Conservation (phyloP, 495 filamentous ascomycete genomes). For the Xanthoparmelia taractica region DNA sequence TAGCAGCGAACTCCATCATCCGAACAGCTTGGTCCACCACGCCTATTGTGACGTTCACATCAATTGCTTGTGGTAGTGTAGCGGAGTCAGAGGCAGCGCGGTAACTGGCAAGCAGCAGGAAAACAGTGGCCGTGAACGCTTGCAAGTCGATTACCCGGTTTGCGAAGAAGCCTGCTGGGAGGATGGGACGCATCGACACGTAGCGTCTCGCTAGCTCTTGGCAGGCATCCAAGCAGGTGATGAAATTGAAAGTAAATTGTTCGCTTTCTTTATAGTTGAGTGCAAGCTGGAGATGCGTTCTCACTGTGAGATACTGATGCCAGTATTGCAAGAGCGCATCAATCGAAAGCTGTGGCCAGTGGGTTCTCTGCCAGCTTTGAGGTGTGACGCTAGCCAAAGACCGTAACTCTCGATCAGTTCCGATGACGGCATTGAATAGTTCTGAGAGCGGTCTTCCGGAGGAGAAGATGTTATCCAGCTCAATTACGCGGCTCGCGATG, state of each 20-base stretch:
- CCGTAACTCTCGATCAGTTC: slow-evolving; percentile 25
- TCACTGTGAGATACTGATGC: slow-evolving; percentile 28
- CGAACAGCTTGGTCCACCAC: slow-evolving; percentile 3
- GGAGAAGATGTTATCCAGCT: slow-evolving; percentile 27
- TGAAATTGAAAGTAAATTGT: slow-evolving; percentile 23
- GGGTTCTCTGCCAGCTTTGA: slow-evolving; percentile 24
- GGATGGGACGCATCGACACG: slow-evolving; percentile 20
- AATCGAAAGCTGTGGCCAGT: slow-evolving; percentile 15
- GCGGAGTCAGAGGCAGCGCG: slow-evolving; percentile 19
- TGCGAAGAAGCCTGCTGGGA: slow-evolving; percentile 30
- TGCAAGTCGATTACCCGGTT: slow-evolving; percentile 30
- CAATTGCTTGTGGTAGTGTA: slow-evolving; percentile 19
- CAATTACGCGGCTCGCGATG: slow-evolving; percentile 27
- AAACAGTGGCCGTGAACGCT: slow-evolving; percentile 29
- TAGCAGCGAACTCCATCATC: slow-evolving; percentile 19
- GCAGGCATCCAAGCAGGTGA: slow-evolving; percentile 30
- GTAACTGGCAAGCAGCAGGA: slow-evolving; percentile 25
- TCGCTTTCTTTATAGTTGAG: slow-evolving; percentile 24
- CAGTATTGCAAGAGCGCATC: slow-evolving; percentile 30
- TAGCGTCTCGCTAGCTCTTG: slow-evolving; percentile 27
- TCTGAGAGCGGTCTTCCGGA: slow-evolving; percentile 19
- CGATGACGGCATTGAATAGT: slow-evolving; percentile 20
- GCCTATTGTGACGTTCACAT: slow-evolving; percentile 11
- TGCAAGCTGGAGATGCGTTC: slow-evolving; percentile 30
- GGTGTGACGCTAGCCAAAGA: slow-evolving; percentile 27